phyloP scores from a whole-genome alignment of 2,329 filamentous ascomycete species.

The Stachybotrys chartarum region DNA sequence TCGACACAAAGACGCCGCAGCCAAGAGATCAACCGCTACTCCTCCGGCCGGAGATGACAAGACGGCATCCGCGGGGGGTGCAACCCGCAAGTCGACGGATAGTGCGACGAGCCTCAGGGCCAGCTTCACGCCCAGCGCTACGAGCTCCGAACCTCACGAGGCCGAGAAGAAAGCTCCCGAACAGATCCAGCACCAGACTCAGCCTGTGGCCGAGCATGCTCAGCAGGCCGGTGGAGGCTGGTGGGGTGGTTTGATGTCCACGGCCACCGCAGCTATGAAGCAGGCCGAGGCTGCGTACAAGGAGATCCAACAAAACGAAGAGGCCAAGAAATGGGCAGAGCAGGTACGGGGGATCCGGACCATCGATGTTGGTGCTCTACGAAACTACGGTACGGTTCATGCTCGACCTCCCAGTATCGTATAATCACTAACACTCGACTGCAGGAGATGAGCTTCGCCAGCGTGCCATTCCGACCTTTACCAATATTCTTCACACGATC shows the following conservation, averaged over 20 bases:
- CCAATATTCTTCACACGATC: constrained; percentile 88
- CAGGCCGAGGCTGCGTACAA: constrained; percentile 89
- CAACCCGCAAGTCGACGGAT: constrained; percentile 63
- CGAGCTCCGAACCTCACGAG: constrained; percentile 55
- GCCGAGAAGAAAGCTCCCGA: constrained; percentile 45
- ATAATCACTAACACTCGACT: constrained; percentile 1
- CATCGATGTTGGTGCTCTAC: constrained; percentile 68
- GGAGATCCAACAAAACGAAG: constrained; percentile 92
- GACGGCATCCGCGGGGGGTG: constrained; percentile 18
- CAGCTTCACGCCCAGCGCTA: constrained; percentile 62
- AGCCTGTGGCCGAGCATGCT: constrained; percentile 7
- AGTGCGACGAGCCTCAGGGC: constrained; percentile 65
- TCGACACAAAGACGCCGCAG: constrained; percentile 50
- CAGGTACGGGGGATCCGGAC: constrained; percentile 65
- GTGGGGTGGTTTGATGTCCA: constrained; percentile 83
- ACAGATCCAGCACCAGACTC: constrained; percentile 26
- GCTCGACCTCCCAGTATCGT: neutral
- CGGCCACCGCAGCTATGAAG: constrained; percentile 79
- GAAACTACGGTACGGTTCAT: constrained; percentile 27
- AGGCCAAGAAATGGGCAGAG: constrained; percentile 92
- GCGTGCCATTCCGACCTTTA: constrained; percentile 88
- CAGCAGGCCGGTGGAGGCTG: constrained; percentile 59
- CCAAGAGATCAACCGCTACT: constrained; percentile 39
- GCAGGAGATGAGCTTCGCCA: constrained; percentile 79
- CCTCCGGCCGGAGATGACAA: constrained; percentile 60